Evolutionary conservation across 768 basidiomycete genomes (phyloP).

Genomic region (Agaricus subrufescens): DNA sequence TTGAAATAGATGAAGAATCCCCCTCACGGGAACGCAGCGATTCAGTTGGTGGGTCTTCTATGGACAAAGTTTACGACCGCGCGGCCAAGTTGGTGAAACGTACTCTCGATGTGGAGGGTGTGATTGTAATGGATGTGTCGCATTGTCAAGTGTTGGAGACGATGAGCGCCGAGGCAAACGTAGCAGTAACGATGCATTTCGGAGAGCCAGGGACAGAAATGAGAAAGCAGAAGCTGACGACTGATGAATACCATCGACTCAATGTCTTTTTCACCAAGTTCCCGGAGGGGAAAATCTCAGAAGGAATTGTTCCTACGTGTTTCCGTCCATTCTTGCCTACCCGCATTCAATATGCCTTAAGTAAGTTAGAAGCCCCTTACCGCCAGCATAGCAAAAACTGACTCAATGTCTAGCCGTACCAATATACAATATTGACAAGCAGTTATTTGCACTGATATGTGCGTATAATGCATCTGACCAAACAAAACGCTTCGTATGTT

Average conservation of each 20-base stretch:
- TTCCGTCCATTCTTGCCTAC: constrained; percentile 79
- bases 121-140: constrained; percentile 88
- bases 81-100: constrained; percentile 86
- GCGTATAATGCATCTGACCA: constrained; percentile 86
- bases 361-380: constrained; percentile 39
- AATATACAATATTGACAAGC: constrained; percentile 89
- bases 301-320: constrained; percentile 80
- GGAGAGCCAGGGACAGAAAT: constrained; percentile 53
- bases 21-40: constrained; percentile 29
- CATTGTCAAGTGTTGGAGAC: constrained; percentile 86
- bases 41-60: constrained; percentile 38
- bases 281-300: constrained; percentile 85
- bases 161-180: constrained; percentile 51
- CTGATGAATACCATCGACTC: constrained; percentile 71
- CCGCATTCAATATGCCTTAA: constrained; percentile 82
- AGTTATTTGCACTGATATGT: constrained; percentile 86
- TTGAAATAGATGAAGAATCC: constrained; percentile 78
- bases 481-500: constrained; percentile 71
- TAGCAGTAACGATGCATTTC: constrained; percentile 68
- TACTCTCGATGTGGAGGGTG: constrained; percentile 90
- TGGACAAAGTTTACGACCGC: constrained; percentile 90
- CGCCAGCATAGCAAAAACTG: not conserved
- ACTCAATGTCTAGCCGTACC: constrained; percentile 60
- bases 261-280: constrained; percentile 73
- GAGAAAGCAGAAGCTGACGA: constrained; percentile 50